Evolutionary conservation across 2,329 filamentous ascomycete species (phyloP).

Genomic region (Trichoderma sp.): DNA sequence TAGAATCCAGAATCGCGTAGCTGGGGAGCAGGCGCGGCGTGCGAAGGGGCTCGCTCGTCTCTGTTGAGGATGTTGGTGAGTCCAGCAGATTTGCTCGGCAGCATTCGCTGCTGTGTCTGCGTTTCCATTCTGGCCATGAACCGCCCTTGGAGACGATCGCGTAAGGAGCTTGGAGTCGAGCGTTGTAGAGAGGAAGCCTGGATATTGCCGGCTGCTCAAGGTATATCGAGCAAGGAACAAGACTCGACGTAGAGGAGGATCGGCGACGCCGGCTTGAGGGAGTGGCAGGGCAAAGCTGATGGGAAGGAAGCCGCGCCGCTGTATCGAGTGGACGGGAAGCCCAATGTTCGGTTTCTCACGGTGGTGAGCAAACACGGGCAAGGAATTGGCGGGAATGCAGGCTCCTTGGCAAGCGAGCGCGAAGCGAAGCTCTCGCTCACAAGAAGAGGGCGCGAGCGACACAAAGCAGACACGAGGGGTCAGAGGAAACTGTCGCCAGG

Average conservation of each 20-base stretch:
- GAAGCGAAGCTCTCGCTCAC: conserved; percentile 20
- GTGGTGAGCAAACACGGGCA: conserved; percentile 17
- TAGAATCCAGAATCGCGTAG: conserved; percentile 44
- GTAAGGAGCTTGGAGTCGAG: background rate
- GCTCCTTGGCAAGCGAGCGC: conserved; percentile 13
- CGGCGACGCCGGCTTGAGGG: conserved; percentile 3
- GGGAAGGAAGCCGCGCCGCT: background rate
- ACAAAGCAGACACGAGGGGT: conserved; percentile 1
- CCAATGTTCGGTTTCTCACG: conserved; percentile 8
- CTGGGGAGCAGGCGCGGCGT: conserved; percentile 32
- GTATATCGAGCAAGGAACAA: background rate
- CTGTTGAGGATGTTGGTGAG: conserved; percentile 40
- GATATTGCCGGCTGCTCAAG: background rate
- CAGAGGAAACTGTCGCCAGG: background rate
- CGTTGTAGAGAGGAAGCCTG: background rate
- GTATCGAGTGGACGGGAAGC: conserved; percentile 15
- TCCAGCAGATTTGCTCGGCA: conserved; percentile 35
- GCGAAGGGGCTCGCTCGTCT: conserved; percentile 31
- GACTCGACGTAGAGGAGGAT: background rate
- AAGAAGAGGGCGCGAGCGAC: conserved; percentile 16
- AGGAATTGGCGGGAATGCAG: conserved; percentile 14
- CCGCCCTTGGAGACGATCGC: background rate
- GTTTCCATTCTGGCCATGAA: conserved; percentile 22
- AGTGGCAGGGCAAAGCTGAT: background rate
- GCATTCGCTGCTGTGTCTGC: conserved; percentile 21